Conservation (phyloP, 1,139 yeast species). For the Meyerozyma guilliermondii region DNA sequence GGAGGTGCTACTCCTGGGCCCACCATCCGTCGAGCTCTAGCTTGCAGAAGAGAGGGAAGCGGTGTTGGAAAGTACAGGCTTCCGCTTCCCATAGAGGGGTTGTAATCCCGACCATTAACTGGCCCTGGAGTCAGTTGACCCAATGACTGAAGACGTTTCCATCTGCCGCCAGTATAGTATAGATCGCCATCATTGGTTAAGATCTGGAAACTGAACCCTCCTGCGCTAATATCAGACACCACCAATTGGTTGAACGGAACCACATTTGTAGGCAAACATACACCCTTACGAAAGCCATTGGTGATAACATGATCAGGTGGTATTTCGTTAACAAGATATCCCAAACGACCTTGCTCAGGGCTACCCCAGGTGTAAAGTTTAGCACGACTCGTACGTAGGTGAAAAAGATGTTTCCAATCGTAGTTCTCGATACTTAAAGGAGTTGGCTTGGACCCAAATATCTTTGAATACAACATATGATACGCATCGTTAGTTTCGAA, state of each 20-base stretch:
- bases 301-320: constrained; percentile 22
- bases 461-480: constrained; percentile 47
- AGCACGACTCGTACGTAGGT: constrained; percentile 36
- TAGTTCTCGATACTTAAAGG: constrained; percentile 33
- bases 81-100: constrained; percentile 7
- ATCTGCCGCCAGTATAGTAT: constrained; percentile 49
- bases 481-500: constrained; percentile 27
- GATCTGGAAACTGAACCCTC: constrained; percentile 65
- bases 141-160: constrained; percentile 40
- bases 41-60: constrained; percentile 8
- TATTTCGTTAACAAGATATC: constrained; percentile 34
- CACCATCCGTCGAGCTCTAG: constrained; percentile 14
- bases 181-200: constrained; percentile 50
- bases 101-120: constrained; percentile 12
- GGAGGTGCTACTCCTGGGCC: constrained; percentile 7
- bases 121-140: constrained; percentile 24
- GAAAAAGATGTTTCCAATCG: constrained; percentile 50
- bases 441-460: constrained; percentile 41
- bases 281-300: constrained; percentile 24
- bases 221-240: constrained; percentile 54
- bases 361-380: constrained; percentile 64
- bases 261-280: constrained; percentile 39
- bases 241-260: constrained; percentile 28
- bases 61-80: constrained; percentile 2
- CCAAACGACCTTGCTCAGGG: constrained; percentile 50